Evolutionary conservation across 2,329 filamentous ascomycete species (phyloP).

Genomic region (Apiospora rasikravindrae): DNA sequence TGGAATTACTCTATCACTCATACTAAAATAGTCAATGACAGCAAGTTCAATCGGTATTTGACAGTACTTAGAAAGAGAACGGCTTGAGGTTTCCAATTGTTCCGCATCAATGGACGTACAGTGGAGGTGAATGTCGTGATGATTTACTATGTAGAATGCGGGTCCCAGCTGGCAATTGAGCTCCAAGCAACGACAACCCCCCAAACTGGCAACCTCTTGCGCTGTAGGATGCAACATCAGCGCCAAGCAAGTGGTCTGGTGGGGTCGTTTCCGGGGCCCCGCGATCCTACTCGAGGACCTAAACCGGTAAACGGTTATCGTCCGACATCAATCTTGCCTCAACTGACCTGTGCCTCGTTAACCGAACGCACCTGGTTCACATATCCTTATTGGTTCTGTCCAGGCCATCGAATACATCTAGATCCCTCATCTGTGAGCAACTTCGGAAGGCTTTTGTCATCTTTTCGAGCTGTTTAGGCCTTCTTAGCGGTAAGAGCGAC

Average conservation of each 20-base stretch:
- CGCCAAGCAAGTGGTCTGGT: neutral
- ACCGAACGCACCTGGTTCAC: neutral
- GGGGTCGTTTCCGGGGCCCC: neutral
- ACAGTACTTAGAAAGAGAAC: neutral
- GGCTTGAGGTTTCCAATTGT: neutral
- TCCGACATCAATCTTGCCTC: neutral
- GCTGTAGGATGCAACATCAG: neutral
- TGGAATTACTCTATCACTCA: neutral
- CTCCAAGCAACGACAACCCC: neutral
- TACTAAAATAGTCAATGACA: conserved; percentile 4
- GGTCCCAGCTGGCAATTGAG: no score
- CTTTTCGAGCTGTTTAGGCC: neutral
- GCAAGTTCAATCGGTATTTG: neutral
- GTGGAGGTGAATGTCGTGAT: neutral
- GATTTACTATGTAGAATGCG: neutral
- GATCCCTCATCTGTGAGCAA: neutral
- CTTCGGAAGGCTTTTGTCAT: neutral
- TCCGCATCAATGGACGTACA: neutral
- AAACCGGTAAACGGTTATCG: neutral
- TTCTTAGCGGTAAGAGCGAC: neutral
- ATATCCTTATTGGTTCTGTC: neutral
- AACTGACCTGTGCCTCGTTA: neutral
- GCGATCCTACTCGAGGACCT: neutral
- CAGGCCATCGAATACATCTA: neutral
- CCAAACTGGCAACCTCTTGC: neutral